phyloP scores from a whole-genome alignment of 768 basidiomycete genomes.

The Podaxis pistillaris region DNA sequence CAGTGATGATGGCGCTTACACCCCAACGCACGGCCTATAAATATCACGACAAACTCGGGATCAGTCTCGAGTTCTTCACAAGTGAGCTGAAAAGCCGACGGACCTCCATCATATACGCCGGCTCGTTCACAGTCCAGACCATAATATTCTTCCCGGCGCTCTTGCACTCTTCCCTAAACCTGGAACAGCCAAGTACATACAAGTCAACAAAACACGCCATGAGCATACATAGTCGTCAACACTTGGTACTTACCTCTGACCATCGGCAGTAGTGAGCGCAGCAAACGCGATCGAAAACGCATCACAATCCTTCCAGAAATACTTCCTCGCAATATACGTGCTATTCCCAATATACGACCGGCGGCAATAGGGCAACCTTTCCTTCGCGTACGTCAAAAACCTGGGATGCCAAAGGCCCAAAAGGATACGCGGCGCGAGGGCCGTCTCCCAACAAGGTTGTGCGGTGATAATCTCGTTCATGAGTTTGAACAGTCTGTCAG shows the following conservation, averaged over 20 bases:
- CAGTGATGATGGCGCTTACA: conserved; percentile 76
- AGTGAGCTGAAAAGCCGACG: conserved; percentile 8
- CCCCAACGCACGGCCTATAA: conserved; percentile 75
- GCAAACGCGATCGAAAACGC: conserved; percentile 85
- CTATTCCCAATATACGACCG: conserved; percentile 84
- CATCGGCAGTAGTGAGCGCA: conserved; percentile 68
- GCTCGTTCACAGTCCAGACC: conserved; percentile 96
- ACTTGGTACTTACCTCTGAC: conserved; percentile 52
- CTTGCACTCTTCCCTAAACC: conserved; percentile 83
- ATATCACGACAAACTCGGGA: conserved; percentile 9
- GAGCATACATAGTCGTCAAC: neutral
- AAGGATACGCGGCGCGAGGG: conserved; percentile 76
- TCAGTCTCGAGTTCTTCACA: neutral
- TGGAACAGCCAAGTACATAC: conserved; percentile 20
- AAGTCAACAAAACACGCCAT: neutral
- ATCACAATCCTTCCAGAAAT: conserved; percentile 87
- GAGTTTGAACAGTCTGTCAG: conserved; percentile 76
- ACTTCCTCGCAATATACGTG: conserved; percentile 69
- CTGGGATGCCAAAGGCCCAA: conserved; percentile 90
- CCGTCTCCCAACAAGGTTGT: conserved; percentile 70
- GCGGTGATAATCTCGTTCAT: conserved; percentile 68
- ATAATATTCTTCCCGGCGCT: conserved; percentile 77
- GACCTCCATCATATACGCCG: conserved; percentile 88
- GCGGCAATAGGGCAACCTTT: conserved; percentile 75
- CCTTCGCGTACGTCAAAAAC: conserved; percentile 77